Evolutionary conservation across 148 eudicot species (phyloP), one percentile per base, ranked within the genome.

Genomic region (Arctostaphylos glauca): DNA sequence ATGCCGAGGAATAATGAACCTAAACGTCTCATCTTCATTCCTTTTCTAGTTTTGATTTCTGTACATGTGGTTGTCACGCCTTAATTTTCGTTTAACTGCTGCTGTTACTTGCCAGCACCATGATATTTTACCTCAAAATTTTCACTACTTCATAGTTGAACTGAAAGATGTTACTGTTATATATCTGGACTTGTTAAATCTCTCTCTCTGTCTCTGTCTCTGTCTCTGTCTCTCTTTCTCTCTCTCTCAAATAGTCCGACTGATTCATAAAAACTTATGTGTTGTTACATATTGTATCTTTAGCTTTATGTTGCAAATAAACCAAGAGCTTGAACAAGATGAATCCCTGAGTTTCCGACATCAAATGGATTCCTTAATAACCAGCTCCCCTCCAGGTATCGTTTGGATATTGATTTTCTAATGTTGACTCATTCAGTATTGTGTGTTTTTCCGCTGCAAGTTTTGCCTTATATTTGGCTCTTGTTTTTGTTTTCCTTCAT

Each of bases 361-460:
- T 80, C 95, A 88, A 82, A 85, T 88, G 77, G 91, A 92, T 79
- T 89, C 94, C 74, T 88, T 90, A 1, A 84, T 92, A n/a, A 62
- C 89, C 62, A 91, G 86, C 84, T 94, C 98, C 48, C 94, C 96
- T 77, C 98, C 98, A 85, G 94, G 98, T 92, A 78, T 60, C 82
- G 66, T 80, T 47, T 72, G 10, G 70, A 13, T 19, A 80, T 70
- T 56, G 74, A 18, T 79, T 49, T 18, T 8, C 66, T 43, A 64
- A 21, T 21, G 5, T 59, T 54, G 18, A 9, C 13, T 44, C 43
- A 19, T 47, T 3, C 71, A 62, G 68, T 49, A 1, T 52, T n/a
- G 19, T 43, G 19, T 60, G 25, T 60, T 60, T 6, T 60, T 3
- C 44, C 44, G 19, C 5, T 25, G 75, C 62, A 58, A 58, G 62